Conservation (phyloP, 768 basidiomycete species). For the Lactarius sanguifluus region DNA sequence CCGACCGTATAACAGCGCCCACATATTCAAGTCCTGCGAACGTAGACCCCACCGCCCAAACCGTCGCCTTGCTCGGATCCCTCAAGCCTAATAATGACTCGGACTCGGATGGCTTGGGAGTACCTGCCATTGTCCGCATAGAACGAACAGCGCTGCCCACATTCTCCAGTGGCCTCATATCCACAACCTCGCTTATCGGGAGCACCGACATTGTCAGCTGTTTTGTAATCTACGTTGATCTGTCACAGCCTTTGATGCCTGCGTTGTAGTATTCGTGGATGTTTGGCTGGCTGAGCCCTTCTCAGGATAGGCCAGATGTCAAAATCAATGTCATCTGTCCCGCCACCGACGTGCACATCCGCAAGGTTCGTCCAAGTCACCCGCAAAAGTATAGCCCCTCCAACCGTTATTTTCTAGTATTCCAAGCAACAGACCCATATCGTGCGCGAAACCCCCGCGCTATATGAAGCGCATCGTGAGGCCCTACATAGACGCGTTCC, state of each 20-base stretch:
- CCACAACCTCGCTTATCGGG: slow-evolving; percentile 49
- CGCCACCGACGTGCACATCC: slow-evolving; percentile 86
- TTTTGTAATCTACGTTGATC: slow-evolving; percentile 2
- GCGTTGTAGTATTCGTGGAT: slow-evolving; percentile 72
- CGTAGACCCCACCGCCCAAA: slow-evolving; percentile 23
- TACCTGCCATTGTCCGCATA: slow-evolving; percentile 67
- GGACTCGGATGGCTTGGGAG: background rate
- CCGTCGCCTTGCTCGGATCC: slow-evolving; percentile 22
- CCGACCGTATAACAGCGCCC: slow-evolving; percentile 27
- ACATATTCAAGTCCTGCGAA: background rate
- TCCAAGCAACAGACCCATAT: slow-evolving; percentile 68
- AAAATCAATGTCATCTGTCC: slow-evolving; percentile 86
- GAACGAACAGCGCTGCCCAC: slow-evolving; percentile 71
- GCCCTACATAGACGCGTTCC: slow-evolving; percentile 79
- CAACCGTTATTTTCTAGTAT: slow-evolving; percentile 51
- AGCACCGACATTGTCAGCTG: slow-evolving; percentile 63
- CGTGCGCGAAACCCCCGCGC: slow-evolving; percentile 78
- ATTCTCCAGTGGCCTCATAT: slow-evolving; percentile 43
- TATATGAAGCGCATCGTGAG: slow-evolving; percentile 70
- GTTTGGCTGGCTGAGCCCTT: slow-evolving; percentile 63
- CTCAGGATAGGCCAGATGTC: slow-evolving; percentile 55
- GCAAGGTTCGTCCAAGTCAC: slow-evolving; percentile 49
- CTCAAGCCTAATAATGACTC: background rate
- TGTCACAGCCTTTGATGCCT: slow-evolving; percentile 21
- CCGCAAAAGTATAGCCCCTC: background rate